Evolutionary conservation across 2,329 filamentous ascomycete genomes (phyloP), one percentile per base, ranked within the genome.

Genomic region (Fusarium marasasianum): DNA sequence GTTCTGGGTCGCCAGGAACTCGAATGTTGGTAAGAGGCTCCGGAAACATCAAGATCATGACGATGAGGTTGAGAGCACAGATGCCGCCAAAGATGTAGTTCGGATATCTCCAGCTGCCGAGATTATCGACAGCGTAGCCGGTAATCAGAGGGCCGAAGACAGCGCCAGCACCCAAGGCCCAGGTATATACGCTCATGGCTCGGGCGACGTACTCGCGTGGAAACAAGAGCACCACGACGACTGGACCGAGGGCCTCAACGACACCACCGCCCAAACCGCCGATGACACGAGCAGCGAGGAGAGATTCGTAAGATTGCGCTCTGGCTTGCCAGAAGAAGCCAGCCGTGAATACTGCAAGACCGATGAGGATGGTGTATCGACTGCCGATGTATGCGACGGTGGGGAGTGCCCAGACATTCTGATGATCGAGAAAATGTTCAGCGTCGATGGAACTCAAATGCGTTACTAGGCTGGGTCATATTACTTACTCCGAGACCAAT

Each of bases 391-490:
- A 53, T 20, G 50, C 50, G n/a, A 53, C 33, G 3, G 50, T 53
- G 4, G 50, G 50, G 0, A 53, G 50, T 3, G 50, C 50, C 50
- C 50, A 53, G 12, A 53, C 2, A 26, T 53, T 53, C 33, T 37
- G 7, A 18, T 5, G 5, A 50, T 50, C 29, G 15, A n/a, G 22
- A 5, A 9, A 9, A 7, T 33, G 29, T 33, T 50, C 50, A 53
- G 50, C n/a, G 50, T 10, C 31, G 17, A 37, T 22, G 17, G 31
- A 37, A 53, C 15, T 33, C 11, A 5, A 2, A 14, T 17, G 15
- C 1, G 10, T 9, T 13, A 3, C 47, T n/a, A 0, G 3, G 5
- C 0, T 18, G 29, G 5, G 5, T 1, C 2, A 15, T 11, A 6
- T 5, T 17, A 37, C 50, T 26, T 26, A 53, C 50, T 35, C 50